Evolutionary conservation across 495 filamentous ascomycete genomes (phyloP).

Genomic region (Podospora sp.): DNA sequence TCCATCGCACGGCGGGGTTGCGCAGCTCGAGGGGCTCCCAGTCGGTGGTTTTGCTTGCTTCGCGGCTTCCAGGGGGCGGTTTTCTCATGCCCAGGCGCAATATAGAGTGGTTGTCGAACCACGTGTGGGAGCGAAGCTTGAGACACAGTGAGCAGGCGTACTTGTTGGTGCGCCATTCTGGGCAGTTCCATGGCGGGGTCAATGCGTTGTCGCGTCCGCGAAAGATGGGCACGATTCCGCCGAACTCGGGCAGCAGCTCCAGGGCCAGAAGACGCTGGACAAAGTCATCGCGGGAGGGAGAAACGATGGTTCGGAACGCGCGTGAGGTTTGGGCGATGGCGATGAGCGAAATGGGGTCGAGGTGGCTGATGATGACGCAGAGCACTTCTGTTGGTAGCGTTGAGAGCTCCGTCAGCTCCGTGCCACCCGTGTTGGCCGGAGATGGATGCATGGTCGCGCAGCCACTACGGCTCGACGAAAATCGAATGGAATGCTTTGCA

Average conservation of each 20-base stretch:
- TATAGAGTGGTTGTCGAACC: slow-evolving; percentile 32
- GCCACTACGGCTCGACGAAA: too few relatives aligned
- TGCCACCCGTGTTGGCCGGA: neutral
- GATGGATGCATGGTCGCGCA: too few relatives aligned
- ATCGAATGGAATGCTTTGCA: too few relatives aligned
- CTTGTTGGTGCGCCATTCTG: slow-evolving; percentile 23
- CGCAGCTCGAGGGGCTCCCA: slow-evolving; percentile 21
- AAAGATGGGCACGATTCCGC: slow-evolving; percentile 29
- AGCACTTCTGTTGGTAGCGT: slow-evolving; percentile 21
- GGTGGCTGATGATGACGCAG: neutral
- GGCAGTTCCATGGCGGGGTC: slow-evolving; percentile 11
- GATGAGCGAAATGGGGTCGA: slow-evolving; percentile 29
- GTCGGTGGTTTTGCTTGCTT: slow-evolving; percentile 25
- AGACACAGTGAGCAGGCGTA: slow-evolving; percentile 35
- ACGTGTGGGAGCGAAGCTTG: slow-evolving; percentile 29
- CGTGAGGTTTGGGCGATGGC: slow-evolving; percentile 24
- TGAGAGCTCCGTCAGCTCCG: neutral
- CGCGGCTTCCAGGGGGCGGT: slow-evolving; percentile 25
- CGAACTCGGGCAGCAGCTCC: slow-evolving; percentile 28
- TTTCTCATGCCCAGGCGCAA: slow-evolving; percentile 24
- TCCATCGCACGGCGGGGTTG: neutral
- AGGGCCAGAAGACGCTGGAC: slow-evolving; percentile 30
- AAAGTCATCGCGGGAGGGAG: slow-evolving; percentile 22
- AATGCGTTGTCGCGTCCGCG: slow-evolving; percentile 5
- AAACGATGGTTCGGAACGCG: slow-evolving; percentile 14